Conservation (phyloP, 2,329 filamentous ascomycete species). For the Pseudogymnoascus sp. region DNA sequence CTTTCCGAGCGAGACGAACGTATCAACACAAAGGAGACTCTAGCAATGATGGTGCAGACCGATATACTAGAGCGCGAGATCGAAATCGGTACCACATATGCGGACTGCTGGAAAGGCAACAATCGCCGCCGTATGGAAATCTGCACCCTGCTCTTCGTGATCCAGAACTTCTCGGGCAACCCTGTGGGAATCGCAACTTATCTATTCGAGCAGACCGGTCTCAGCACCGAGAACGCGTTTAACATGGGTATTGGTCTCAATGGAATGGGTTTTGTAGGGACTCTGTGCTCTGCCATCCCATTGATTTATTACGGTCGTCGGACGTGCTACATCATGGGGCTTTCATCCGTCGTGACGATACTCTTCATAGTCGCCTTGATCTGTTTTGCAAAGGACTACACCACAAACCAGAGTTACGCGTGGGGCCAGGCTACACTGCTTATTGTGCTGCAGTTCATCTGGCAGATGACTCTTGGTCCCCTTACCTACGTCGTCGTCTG, state of each 20-base stretch:
- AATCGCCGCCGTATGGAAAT: constrained; percentile 49
- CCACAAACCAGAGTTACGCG: neutral
- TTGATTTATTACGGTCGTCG: too few species aligned
- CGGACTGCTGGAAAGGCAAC: constrained; percentile 45
- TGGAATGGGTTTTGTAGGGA: too few species aligned
- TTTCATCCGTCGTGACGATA: too few species aligned
- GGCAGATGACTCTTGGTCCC: constrained; percentile 35
- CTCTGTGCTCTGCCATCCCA: too few species aligned
- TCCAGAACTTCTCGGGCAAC: constrained; percentile 24
- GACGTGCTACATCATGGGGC: too few species aligned
- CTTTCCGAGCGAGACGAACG: neutral
- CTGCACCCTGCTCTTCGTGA: constrained; percentile 41
- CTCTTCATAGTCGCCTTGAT: too few species aligned
- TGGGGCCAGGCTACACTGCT: too few species aligned
- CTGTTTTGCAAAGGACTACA: too few species aligned
- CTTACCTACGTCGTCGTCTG: constrained; percentile 33
- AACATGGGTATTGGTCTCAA: constrained; percentile 20
- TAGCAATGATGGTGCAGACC: constrained; percentile 49
- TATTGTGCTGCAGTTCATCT: constrained; percentile 22
- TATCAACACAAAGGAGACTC: constrained; percentile 35
- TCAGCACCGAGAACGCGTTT: constrained; percentile 17
- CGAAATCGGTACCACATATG: constrained; percentile 37
- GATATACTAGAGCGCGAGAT: constrained; percentile 44
- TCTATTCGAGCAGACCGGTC: constrained; percentile 36
- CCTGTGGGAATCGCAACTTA: constrained; percentile 43